These are phyloP conservation scores for Pseudogymnoascus sp. DNA, from an alignment of 2,329 filamentous ascomycete species.

Conservation along the genomic window DNA sequence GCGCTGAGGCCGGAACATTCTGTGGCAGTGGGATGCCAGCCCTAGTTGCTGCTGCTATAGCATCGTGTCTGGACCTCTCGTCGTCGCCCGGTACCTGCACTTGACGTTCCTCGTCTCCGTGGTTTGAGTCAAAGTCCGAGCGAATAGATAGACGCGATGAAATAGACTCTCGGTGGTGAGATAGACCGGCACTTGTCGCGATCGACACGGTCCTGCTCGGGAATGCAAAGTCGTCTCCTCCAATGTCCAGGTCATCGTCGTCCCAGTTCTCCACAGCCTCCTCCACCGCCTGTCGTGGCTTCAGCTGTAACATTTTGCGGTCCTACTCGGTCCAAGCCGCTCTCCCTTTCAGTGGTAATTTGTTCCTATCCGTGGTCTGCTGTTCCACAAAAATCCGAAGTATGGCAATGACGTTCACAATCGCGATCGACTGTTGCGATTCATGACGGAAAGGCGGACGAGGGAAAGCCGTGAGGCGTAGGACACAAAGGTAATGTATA, in stretches of 20 bases:
- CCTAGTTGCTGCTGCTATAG: conserved; percentile 77
- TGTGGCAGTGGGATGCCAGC: conserved; percentile 86
- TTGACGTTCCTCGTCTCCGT: conserved; percentile 80
- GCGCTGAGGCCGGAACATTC: conserved; percentile 78
- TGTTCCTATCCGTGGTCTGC: neutral
- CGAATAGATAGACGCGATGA: conserved; percentile 76
- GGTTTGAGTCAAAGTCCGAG: conserved; percentile 69
- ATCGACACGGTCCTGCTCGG: conserved; percentile 33
- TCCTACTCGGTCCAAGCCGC: neutral
- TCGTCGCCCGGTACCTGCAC: conserved; percentile 78
- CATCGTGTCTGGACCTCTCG: conserved; percentile 72
- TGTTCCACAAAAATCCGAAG: neutral
- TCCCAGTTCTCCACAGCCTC: conserved; percentile 69
- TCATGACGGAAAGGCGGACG: neutral
- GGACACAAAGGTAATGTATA: neutral
- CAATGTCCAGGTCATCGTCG: conserved; percentile 65
- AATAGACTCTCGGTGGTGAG: conserved; percentile 61
- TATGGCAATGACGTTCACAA: neutral
- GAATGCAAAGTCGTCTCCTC: conserved; percentile 56
- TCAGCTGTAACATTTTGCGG: conserved; percentile 14
- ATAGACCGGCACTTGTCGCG: conserved; percentile 32
- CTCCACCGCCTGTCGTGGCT: conserved; percentile 35
- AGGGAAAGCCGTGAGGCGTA: neutral
- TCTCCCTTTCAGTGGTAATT: neutral
- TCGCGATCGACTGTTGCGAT: neutral